Evolutionary conservation across 1,139 yeast genomes (phyloP).

Genomic region (Sugiyamaella neomexicana): DNA sequence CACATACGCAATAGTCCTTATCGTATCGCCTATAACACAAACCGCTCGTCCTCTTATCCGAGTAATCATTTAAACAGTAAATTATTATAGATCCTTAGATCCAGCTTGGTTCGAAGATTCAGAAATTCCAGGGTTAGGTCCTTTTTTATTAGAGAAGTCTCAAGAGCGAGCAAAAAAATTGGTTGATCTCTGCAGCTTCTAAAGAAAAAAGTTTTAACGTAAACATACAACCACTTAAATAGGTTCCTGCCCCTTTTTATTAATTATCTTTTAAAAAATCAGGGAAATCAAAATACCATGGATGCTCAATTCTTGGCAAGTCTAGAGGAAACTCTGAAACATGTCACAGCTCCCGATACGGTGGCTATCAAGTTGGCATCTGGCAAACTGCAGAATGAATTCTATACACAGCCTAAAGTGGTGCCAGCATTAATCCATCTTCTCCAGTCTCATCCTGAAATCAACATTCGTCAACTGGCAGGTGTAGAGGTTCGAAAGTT

Average conservation of each 20-base stretch:
- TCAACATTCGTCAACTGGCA: constrained; percentile 73
- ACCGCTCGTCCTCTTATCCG: too few species aligned
- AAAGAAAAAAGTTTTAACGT: constrained; percentile 8
- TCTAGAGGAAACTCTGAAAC: constrained; percentile 75
- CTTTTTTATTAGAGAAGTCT: too few species aligned
- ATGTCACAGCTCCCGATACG: constrained; percentile 75
- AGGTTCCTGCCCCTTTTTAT: neutral
- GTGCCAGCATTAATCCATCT: constrained; percentile 83
- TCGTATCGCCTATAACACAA: too few species aligned
- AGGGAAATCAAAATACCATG: too few species aligned
- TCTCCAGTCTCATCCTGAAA: constrained; percentile 63
- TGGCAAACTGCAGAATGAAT: constrained; percentile 66
- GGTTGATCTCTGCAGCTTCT: constrained; percentile 2
- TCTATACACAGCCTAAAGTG: constrained; percentile 68
- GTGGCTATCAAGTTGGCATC: constrained; percentile 82
- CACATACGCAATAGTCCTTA: constrained; percentile 11
- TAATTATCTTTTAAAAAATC: too few species aligned
- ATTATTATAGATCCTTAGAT: too few species aligned
- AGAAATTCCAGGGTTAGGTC: constrained; percentile 7
- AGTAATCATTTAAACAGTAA: constrained; percentile 1
- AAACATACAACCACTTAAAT: neutral
- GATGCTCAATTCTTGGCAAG: constrained; percentile 67
- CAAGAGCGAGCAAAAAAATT: constrained; percentile 3
- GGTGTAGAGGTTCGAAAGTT: constrained; percentile 95
- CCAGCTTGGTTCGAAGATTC: too few species aligned